Percentiles rank a stretch among this genome's conserved stretches.
Conservation (phyloP, 352 stramenopile genomes). For the Globisporangium spiculum region DNA sequence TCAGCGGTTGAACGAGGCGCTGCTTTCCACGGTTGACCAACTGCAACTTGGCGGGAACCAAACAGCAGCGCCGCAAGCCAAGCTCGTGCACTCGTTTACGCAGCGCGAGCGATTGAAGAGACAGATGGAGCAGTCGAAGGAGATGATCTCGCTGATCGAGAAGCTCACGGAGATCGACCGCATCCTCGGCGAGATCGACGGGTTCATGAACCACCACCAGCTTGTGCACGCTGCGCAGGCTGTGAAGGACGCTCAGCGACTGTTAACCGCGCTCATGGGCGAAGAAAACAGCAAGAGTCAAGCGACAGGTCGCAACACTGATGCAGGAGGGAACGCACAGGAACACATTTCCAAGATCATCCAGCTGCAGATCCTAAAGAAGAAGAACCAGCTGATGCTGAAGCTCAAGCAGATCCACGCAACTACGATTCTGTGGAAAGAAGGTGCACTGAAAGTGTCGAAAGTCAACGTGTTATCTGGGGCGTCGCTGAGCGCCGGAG, state of each 20-base stretch:
- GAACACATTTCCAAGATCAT: conserved; percentile 40
- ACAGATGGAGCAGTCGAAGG: conserved; percentile 59
- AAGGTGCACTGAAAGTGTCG: conserved; percentile 34
- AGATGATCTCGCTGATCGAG: conserved; percentile 63
- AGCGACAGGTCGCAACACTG: not conserved
- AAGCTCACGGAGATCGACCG: conserved; percentile 64
- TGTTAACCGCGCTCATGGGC: conserved; percentile 28
- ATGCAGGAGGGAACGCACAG: not conserved
- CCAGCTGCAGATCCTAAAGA: conserved; percentile 44
- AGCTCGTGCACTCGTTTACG: conserved; percentile 51
- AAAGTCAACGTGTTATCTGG: not conserved
- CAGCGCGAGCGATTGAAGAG: conserved; percentile 55
- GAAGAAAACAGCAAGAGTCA: conserved; percentile 9
- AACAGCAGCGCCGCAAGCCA: conserved; percentile 24
- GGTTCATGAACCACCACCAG: conserved; percentile 36
- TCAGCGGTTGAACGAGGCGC: conserved; percentile 31
- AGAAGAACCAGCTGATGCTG: conserved; percentile 50
- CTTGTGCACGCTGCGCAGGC: conserved; percentile 48
- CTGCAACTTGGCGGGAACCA: conserved; percentile 39
- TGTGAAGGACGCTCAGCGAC: conserved; percentile 31
- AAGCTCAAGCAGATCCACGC: conserved; percentile 47
- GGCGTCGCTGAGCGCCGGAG: not conserved
- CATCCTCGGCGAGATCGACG: conserved; percentile 45
- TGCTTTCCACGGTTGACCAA: conserved; percentile 47
- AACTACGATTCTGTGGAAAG: conserved; percentile 39